A percentile compares a stretch with the other conserved stretches of the same genome.
phyloP scores from a whole-genome alignment of 78 protist species.

The Dictyostelium discoideum region dicty_2.7 NC_007088.5:7061501-7062000 shows the following conservation, averaged over 20 bases:
- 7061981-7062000: slow-evolving; percentile 43
- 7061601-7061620: background rate
- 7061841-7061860: slow-evolving; percentile 10
- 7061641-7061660: background rate
- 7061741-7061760: slow-evolving; percentile 58
- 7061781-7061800: slow-evolving; percentile 78
- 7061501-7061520: no score
- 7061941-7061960: slow-evolving; percentile 24
- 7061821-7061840: background rate
- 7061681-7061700: background rate
- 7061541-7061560: background rate
- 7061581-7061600: background rate
- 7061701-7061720: slow-evolving; percentile 26
- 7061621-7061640: background rate
- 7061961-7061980: slow-evolving; percentile 46
- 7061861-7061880: slow-evolving; percentile 14
- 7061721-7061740: slow-evolving; percentile 61
- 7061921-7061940: slow-evolving; percentile 24
- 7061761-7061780: slow-evolving; percentile 44
- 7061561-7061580: no score
- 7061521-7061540: background rate
- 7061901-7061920: slow-evolving; percentile 51
- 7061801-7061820: slow-evolving; percentile 86
- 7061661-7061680: background rate
- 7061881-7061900: slow-evolving; percentile 55